A percentile compares a stretch with the other conserved stretches of the same genome.
These are phyloP conservation scores for Gymnopus androsaceus DNA, from an alignment of 1,284 basidiomycete genomes.

Conservation along the genomic window DNA sequence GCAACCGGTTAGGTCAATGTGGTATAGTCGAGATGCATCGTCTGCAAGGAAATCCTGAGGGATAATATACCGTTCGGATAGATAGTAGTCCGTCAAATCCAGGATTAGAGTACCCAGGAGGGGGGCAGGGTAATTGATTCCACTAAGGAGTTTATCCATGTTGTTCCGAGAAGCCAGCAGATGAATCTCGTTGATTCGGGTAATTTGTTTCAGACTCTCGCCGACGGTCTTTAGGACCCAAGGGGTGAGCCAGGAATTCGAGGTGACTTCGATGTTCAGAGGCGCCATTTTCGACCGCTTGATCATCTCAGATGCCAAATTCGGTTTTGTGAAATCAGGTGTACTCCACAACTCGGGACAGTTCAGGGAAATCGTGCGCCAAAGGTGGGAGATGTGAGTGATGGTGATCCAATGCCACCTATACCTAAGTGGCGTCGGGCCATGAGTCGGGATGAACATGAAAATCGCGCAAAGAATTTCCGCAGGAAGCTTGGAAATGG, in stretches of 20 bases:
- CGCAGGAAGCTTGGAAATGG: slow-evolving; percentile 29
- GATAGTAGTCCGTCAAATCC: slow-evolving; percentile 13
- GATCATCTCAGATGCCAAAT: slow-evolving; percentile 19
- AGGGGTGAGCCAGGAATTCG: slow-evolving; percentile 5
- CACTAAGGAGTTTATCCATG: slow-evolving; percentile 10
- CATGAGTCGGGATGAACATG: slow-evolving; percentile 9
- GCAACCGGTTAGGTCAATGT: slow-evolving; percentile 30
- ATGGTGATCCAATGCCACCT: slow-evolving; percentile 14
- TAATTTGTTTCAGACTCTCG: slow-evolving; percentile 12
- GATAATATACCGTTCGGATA: slow-evolving; percentile 18
- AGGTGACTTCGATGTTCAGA: slow-evolving; percentile 12
- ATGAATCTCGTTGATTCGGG: slow-evolving; percentile 10
- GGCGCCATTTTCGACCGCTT: slow-evolving; percentile 18
- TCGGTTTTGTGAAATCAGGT: slow-evolving; percentile 12
- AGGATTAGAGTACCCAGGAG: slow-evolving; percentile 10
- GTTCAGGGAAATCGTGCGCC: slow-evolving; percentile 14
- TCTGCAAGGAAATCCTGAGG: slow-evolving; percentile 25
- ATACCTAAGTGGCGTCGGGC: background rate
- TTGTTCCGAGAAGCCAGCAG: slow-evolving; percentile 3
- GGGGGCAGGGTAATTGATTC: slow-evolving; percentile 14
- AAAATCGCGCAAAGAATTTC: slow-evolving; percentile 31
- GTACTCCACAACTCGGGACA: slow-evolving; percentile 17
- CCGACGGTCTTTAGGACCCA: slow-evolving; percentile 10
- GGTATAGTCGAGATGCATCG: slow-evolving; percentile 29
- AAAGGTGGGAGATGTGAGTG: slow-evolving; percentile 15